These are phyloP conservation scores for Nemania sp. DNA, from an alignment of 2,329 filamentous ascomycete genomes.

Conservation along the genomic window DNA sequence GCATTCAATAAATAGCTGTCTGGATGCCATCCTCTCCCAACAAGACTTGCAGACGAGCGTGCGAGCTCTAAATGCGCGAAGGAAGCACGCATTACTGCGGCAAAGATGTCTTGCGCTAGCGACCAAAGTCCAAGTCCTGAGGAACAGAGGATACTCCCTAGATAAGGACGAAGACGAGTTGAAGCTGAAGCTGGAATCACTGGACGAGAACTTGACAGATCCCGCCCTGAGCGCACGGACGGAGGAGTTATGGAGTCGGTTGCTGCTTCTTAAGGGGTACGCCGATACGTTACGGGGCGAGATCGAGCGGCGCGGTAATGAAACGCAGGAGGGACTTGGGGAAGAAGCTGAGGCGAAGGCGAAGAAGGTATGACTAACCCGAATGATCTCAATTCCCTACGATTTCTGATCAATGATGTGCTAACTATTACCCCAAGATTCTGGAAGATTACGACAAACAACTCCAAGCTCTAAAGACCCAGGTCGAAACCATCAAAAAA, in stretches of 20 bases:
- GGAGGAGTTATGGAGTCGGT: conserved; percentile 83
- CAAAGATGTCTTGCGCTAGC: conserved; percentile 75
- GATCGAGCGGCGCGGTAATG: conserved; percentile 66
- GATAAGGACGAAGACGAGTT: conserved; percentile 79
- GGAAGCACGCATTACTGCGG: conserved; percentile 72
- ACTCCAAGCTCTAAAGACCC: conserved; percentile 73
- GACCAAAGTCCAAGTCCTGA: conserved; percentile 76
- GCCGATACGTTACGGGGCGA: conserved; percentile 74
- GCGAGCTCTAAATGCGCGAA: conserved; percentile 70
- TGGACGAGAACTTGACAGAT: conserved; percentile 73
- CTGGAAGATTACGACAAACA: conserved; percentile 82
- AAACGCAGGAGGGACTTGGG: conserved; percentile 61
- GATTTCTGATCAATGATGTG: conserved; percentile 23
- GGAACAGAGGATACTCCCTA: conserved; percentile 80
- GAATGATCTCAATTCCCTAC: not conserved
- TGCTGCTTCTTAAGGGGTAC: conserved; percentile 74
- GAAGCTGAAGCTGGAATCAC: conserved; percentile 67
- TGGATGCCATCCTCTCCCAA: conserved; percentile 71
- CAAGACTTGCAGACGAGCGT: conserved; percentile 79
- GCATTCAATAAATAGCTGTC: conserved; percentile 77
- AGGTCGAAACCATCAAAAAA: conserved; percentile 65
- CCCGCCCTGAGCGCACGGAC: conserved; percentile 74
- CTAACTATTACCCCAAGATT: conserved; percentile 55
- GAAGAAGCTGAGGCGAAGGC: conserved; percentile 72
- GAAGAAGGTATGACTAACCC: conserved; percentile 64